These are phyloP conservation scores for Aureobasidium sp. DNA, from an alignment of 2,329 filamentous ascomycete species.

Conservation along the genomic window DNA sequence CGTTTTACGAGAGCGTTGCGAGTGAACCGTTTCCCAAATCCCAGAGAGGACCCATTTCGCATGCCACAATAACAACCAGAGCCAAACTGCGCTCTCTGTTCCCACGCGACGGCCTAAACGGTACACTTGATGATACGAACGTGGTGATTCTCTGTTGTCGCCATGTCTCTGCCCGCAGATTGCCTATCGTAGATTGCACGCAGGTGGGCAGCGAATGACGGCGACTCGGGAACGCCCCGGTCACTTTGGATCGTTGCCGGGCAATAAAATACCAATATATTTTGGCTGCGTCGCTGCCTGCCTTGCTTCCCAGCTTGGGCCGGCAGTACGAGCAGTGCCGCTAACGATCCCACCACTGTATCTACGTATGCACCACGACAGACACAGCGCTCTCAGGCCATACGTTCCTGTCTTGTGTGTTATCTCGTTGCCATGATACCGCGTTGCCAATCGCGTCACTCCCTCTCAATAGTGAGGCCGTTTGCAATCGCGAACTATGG, in stretches of 20 bases:
- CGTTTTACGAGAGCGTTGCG: constrained; percentile 5
- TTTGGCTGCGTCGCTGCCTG: constrained; percentile 8
- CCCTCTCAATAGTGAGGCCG: constrained; percentile 1
- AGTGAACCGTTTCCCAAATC: not conserved
- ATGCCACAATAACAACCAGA: not conserved
- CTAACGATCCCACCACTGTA: constrained; percentile 9
- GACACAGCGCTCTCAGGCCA: constrained; percentile 11
- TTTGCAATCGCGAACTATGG: not conserved
- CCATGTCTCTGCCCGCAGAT: not conserved
- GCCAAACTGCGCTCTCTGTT: not conserved
- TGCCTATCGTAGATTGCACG: constrained; percentile 1
- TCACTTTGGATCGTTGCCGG: constrained; percentile 7
- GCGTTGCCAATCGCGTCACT: constrained; percentile 8
- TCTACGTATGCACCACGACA: constrained; percentile 10
- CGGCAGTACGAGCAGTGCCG: constrained; percentile 8
- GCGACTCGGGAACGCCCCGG: constrained; percentile 10
- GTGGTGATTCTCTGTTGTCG: not conserved
- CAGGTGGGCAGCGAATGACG: not conserved
- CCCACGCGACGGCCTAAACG: not conserved
- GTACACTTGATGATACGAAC: not conserved
- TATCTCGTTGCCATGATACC: constrained; percentile 14
- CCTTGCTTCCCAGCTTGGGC: constrained; percentile 11
- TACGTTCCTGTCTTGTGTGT: constrained; percentile 6
- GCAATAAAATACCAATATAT: constrained; percentile 8
- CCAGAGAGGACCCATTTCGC: not conserved